Base-by-base conservation (phyloP, 441 rosid species). In the Pelargonium myrrhifolium region DNA sequence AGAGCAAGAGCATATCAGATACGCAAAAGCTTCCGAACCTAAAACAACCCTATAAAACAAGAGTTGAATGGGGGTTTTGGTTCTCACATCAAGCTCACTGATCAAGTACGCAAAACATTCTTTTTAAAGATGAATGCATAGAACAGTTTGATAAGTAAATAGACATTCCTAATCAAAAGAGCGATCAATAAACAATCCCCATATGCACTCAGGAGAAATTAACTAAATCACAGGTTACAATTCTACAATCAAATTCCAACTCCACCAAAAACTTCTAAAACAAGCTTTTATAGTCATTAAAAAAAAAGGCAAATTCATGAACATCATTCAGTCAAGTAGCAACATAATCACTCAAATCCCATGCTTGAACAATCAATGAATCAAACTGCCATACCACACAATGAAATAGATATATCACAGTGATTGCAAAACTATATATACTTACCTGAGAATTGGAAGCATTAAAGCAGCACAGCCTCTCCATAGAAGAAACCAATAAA, bases 401-500 rank as follows among this genome's bases (percentile, higher is more conserved):
- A 20, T 3, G 15, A 66, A 56, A 64, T 9, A 21, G 65, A 35
- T 6, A 12, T 66, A 64, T 15, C 45, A 49, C 18, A 37, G 37
- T 64, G 58, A 68, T 1, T 17, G 26, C 72, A 66, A 65, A 39
- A n/a, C 12, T 6, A 15, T 31, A 70, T 31, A 24, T 37, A 22
- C 24, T 61, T 79, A 87, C 94, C 88, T 85, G 74, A 67, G 84
- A 79, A 72, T 81, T 72, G 58, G 89, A 79, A 73, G 85, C 69
- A 72, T 64, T 66, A 70, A 88, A 90, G 77, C 93, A 91, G 82
- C 93, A 91, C 1, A 87, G 72, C 53, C 56, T 67, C 68, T 66
- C 92, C 97, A 90, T 90, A 68, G 68, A 75, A 76, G n/a, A 51
- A 49, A n/a, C 1, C 26, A 28, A 28, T 4, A 15, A 51, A 51